Conservation (phyloP, 352 stramenopile species). For the Globisporangium yorkense region DNA sequence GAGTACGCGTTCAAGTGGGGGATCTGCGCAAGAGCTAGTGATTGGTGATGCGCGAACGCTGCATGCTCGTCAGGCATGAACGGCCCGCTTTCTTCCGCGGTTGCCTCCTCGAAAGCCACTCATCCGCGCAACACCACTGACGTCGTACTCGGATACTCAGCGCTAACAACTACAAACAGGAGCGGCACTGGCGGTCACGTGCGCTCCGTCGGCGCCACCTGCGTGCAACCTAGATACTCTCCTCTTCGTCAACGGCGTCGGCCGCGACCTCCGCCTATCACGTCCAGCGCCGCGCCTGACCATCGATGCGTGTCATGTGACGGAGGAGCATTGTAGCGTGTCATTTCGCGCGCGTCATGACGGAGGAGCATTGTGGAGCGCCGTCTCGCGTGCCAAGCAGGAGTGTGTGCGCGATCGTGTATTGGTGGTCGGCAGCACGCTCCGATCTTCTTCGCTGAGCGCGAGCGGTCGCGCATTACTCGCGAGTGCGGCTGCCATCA, state of each 20-base stretch:
- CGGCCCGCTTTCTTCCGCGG: not conserved
- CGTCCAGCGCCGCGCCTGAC: not conserved
- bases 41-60: no score
- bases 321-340: no score
- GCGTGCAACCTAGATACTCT: no score
- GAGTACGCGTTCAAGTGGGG: no score
- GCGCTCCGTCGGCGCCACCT: no score
- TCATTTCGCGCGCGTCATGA: not conserved
- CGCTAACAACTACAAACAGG: not conserved
- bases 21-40: no score
- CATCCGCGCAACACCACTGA: not conserved
- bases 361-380: no score
- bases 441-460: not conserved
- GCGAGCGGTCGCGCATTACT: not conserved
- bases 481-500: not conserved
- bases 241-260: no score
- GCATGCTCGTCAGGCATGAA: not conserved
- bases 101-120: not conserved
- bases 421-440: not conserved
- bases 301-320: not conserved
- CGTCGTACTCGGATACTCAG: not conserved
- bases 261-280: not conserved
- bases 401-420: not conserved
- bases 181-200: no score
- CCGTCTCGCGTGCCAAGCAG: not conserved